phyloP scores from a whole-genome alignment of 2,329 filamentous ascomycete genomes.

The Neofusicoccum laricinum region DNA sequence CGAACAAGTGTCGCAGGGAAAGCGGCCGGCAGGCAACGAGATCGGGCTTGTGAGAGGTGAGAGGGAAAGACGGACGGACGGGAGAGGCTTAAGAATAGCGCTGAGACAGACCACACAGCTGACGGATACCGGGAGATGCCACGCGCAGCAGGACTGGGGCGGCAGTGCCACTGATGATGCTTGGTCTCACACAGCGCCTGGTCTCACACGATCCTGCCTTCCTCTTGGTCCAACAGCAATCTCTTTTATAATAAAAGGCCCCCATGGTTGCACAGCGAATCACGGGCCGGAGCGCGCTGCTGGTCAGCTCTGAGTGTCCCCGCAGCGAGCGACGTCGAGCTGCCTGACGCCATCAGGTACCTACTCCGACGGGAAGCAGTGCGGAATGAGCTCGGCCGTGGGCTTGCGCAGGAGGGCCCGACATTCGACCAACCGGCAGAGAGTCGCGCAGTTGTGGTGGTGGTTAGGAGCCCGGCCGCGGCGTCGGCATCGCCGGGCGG shows the following conservation, averaged over 20 bases:
- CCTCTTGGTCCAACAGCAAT: background rate
- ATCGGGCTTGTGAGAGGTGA: background rate
- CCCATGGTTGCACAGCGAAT: background rate
- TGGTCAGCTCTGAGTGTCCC: background rate
- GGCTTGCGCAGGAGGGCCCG: background rate
- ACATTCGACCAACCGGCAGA: slow-evolving; percentile 5
- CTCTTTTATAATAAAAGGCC: background rate
- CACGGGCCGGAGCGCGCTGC: background rate
- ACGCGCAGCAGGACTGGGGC: background rate
- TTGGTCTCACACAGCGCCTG: background rate
- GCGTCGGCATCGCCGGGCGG: background rate
- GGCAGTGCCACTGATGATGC: background rate
- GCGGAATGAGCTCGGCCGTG: background rate
- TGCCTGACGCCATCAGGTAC: background rate
- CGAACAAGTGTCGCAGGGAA: too few species aligned
- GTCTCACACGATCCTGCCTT: background rate
- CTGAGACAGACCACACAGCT: background rate
- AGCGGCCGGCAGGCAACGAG: background rate
- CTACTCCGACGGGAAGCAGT: background rate
- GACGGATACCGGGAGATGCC: background rate
- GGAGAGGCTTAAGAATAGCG: background rate
- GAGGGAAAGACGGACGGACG: background rate
- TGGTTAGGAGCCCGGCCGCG: background rate
- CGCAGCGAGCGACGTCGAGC: background rate
- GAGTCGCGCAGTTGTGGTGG: too few species aligned